phyloP scores from a whole-genome alignment of 176 grass and related monocot species.

The Carex littledalei region DNA sequence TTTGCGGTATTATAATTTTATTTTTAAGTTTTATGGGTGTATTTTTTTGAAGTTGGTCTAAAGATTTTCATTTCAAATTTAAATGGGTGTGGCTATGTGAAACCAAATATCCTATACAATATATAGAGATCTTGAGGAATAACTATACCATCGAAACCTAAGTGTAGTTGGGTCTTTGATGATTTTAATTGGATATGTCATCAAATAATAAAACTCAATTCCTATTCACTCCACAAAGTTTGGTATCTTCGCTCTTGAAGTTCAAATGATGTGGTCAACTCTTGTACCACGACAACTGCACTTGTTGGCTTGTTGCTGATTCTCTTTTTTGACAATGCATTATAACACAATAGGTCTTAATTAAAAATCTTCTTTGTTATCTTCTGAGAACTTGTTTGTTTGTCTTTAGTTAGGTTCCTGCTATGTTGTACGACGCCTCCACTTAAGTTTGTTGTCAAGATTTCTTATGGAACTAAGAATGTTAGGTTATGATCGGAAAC shows the following conservation, averaged over 20 bases:
- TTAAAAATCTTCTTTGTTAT: background rate
- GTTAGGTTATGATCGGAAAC: no score
- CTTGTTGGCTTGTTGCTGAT: background rate
- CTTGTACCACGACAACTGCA: background rate
- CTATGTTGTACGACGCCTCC: background rate
- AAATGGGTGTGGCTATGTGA: background rate
- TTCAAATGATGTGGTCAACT: background rate
- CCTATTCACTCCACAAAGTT: background rate
- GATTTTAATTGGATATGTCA: background rate
- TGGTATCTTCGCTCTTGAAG: background rate
- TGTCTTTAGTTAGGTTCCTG: no score
- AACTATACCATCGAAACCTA: background rate
- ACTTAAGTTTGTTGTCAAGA: no score
- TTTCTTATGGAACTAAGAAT: no score
- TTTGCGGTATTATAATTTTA: background rate
- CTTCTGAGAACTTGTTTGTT: background rate
- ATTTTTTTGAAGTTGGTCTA: background rate
- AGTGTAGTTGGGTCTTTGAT: background rate
- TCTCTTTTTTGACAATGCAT: background rate
- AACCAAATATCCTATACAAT: background rate
- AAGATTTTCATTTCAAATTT: background rate
- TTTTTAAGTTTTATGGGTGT: background rate
- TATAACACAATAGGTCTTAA: background rate
- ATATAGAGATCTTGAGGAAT: background rate
- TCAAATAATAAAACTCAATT: background rate